Percentiles rank a stretch among this genome's conserved stretches.
phyloP scores from a whole-genome alignment of 2,329 filamentous ascomycete species.

The Scopulariopsis brevicaulis region DNA sequence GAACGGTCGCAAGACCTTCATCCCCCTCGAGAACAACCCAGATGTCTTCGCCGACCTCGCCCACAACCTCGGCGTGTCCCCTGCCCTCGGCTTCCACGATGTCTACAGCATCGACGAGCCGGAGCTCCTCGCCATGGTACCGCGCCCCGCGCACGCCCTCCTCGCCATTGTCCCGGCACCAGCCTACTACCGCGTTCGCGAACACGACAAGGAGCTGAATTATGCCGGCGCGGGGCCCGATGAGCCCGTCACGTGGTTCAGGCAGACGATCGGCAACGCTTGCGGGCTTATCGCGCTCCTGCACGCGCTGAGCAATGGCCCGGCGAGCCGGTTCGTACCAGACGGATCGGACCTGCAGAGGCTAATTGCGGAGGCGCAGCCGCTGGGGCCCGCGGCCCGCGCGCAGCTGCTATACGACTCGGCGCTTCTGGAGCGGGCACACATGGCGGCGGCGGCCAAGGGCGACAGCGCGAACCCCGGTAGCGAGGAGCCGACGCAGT shows the following conservation, averaged over 20 bases:
- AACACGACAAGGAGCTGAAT: slow-evolving; percentile 15
- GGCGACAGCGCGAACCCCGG: slow-evolving; percentile 36
- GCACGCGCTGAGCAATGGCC: slow-evolving; percentile 64
- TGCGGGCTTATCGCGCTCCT: slow-evolving; percentile 72
- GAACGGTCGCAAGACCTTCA: slow-evolving; percentile 17
- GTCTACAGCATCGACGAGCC: slow-evolving; percentile 73
- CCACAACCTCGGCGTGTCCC: slow-evolving; percentile 59
- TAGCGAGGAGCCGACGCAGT: background rate
- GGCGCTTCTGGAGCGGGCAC: slow-evolving; percentile 58
- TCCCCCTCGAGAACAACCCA: slow-evolving; percentile 50
- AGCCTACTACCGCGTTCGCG: slow-evolving; percentile 31
- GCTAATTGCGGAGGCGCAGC: slow-evolving; percentile 49
- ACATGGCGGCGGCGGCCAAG: slow-evolving; percentile 54
- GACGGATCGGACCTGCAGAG: slow-evolving; percentile 41
- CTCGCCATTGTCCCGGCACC: slow-evolving; percentile 64
- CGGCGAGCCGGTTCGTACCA: slow-evolving; percentile 40
- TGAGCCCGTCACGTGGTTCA: slow-evolving; percentile 72
- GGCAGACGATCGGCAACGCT: slow-evolving; percentile 72
- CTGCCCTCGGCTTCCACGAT: slow-evolving; percentile 65
- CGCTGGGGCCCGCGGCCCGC: slow-evolving; percentile 46
- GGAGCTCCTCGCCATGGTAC: slow-evolving; percentile 52
- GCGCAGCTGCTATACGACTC: slow-evolving; percentile 64
- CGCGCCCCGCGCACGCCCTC: slow-evolving; percentile 66
- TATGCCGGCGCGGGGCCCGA: slow-evolving; percentile 22
- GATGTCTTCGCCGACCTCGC: slow-evolving; percentile 68